phyloP scores from a whole-genome alignment of 257 asterid genomes.

The Nicotiana sylvestris region DNA sequence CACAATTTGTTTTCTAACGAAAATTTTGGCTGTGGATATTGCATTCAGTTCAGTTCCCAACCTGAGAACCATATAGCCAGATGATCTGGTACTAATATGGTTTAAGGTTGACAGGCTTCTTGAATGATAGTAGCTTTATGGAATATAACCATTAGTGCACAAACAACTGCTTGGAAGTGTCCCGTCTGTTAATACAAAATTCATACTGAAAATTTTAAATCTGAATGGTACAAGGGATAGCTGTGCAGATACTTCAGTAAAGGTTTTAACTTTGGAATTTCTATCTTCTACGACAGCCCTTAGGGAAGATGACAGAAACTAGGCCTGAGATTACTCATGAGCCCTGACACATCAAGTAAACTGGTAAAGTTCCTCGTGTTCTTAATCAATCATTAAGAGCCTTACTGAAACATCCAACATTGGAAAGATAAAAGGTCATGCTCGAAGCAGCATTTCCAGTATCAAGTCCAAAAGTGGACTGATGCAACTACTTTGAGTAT shows the following conservation, averaged over 20 bases:
- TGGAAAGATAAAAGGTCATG: neutral
- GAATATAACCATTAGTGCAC: neutral
- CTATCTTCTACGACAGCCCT: neutral
- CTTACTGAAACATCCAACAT: neutral
- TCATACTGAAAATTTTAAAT: neutral
- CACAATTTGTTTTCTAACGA: neutral
- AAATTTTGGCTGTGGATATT: neutral
- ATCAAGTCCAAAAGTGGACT: neutral
- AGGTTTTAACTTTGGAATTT: neutral
- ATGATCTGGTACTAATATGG: neutral
- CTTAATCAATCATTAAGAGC: neutral
- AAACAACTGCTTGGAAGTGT: neutral
- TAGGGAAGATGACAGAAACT: neutral
- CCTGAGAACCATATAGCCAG: neutral
- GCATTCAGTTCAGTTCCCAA: neutral
- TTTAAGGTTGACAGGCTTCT: neutral
- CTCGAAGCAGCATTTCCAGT: neutral
- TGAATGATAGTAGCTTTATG: neutral
- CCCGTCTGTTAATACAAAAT: neutral
- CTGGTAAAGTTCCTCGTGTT: neutral
- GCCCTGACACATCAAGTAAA: neutral
- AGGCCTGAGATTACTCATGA: neutral
- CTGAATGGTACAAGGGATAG: neutral
- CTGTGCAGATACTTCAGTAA: neutral
- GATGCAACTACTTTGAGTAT: neutral